Evolutionary conservation across 148 eudicot species (phyloP).

Genomic region (Rhododendron kiyosumense): DNA sequence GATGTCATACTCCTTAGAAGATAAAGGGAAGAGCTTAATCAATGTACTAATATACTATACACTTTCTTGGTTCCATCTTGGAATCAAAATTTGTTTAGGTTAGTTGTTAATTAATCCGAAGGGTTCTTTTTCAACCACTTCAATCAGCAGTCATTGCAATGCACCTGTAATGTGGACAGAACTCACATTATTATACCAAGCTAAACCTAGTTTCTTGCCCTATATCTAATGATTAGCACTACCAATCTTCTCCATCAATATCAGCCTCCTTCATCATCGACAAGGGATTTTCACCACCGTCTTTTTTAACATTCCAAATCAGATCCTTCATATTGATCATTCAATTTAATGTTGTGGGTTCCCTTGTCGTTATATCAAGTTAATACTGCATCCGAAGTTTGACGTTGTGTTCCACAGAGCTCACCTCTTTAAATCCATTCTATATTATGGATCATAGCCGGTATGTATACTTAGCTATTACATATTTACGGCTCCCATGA

Average conservation of each 20-base stretch:
- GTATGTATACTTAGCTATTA: background rate
- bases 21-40: background rate
- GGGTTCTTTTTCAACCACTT: slow-evolving; percentile 2
- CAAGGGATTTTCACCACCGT: background rate
- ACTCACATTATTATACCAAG: background rate
- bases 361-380: background rate
- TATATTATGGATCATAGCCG: background rate
- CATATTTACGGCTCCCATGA: background rate
- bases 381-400: background rate
- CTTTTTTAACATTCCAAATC: background rate
- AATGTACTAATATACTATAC: background rate
- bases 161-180: background rate
- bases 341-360: background rate
- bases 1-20: slow-evolving; percentile 4
- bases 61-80: background rate
- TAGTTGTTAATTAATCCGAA: background rate
- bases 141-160: slow-evolving; percentile 2
- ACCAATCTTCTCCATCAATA: background rate
- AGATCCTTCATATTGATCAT: background rate
- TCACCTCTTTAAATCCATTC: background rate
- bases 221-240: background rate
- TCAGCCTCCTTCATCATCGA: background rate
- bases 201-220: slow-evolving; percentile 12
- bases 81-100: slow-evolving; percentile 1
- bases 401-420: background rate